phyloP scores from a whole-genome alignment of 192 early-diverging fungal genomes.

The Coemansia interrupta region DNA sequence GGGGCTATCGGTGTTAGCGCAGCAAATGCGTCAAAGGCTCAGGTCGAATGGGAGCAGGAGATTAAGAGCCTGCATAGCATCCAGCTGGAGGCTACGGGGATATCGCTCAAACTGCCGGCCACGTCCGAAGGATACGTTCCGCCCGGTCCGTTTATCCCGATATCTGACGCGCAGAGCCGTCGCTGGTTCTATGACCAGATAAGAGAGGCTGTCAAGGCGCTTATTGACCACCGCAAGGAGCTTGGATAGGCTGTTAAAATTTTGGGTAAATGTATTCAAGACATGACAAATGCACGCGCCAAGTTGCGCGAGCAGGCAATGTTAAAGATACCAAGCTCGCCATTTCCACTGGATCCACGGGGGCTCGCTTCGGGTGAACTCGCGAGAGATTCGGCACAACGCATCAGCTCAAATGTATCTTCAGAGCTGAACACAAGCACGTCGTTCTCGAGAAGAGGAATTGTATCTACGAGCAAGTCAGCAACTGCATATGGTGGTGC shows the following conservation, averaged over 20 bases:
- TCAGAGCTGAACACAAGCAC: conserved; percentile 55
- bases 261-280: background rate
- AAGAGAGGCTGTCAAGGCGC: conserved; percentile 61
- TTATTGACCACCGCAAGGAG: conserved; percentile 44
- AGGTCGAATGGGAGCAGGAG: conserved; percentile 81
- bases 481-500: conserved; percentile 55
- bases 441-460: conserved; percentile 62
- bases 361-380: background rate
- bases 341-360: background rate
- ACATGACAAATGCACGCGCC: conserved; percentile 34
- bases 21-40: conserved; percentile 59
- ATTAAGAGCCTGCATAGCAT: conserved; percentile 68
- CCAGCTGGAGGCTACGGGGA: conserved; percentile 66
- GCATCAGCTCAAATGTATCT: conserved; percentile 65
- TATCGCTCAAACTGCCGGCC: conserved; percentile 64
- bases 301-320: conserved; percentile 46
- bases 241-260: conserved; percentile 11
- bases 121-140: conserved; percentile 51
- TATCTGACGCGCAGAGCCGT: conserved; percentile 61
- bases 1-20: conserved; percentile 48
- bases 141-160: conserved; percentile 65
- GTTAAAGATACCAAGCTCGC: conserved; percentile 33
- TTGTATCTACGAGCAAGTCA: conserved; percentile 56
- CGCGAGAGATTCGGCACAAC: conserved; percentile 58
- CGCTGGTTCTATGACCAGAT: conserved; percentile 70